Conservation (phyloP, 2,329 filamentous ascomycete species). For the Cercospora sesami region DNA sequence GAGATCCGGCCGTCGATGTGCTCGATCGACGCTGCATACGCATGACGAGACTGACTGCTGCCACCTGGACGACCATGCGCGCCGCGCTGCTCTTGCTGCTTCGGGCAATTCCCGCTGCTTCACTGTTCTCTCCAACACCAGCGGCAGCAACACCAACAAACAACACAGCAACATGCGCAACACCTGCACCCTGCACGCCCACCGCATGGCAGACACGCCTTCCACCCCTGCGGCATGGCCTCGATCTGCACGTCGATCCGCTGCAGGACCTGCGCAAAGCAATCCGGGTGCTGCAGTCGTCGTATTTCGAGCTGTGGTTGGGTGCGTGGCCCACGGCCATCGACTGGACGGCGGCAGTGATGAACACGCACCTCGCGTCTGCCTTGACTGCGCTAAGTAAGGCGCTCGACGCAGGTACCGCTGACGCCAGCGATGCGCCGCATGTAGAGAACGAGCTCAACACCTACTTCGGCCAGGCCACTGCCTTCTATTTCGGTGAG, state of each 20-base stretch:
- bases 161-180: background rate
- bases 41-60: background rate
- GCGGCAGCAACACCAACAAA: background rate
- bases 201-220: background rate
- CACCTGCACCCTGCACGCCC: background rate
- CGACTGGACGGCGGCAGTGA: constrained; percentile 90
- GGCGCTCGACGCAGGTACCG: constrained; percentile 49
- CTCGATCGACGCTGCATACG: constrained; percentile 1
- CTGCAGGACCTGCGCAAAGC: constrained; percentile 49
- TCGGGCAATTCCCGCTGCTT: background rate
- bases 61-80: background rate
- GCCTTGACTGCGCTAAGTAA: constrained; percentile 57
- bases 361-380: constrained; percentile 58
- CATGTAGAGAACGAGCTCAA: constrained; percentile 76
- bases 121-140: background rate
- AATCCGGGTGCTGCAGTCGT: constrained; percentile 70
- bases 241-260: constrained; percentile 4
- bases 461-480: constrained; percentile 73
- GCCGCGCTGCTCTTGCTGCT: background rate
- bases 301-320: constrained; percentile 73
- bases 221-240: background rate
- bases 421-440: constrained; percentile 35
- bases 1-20: background rate
- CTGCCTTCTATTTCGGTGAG: constrained; percentile 83
- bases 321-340: constrained; percentile 84